Evolutionary conservation across 1,284 basidiomycete genomes (phyloP), one percentile per base, ranked within the genome.

Genomic region (Heterobasidion irregulare): DNA sequence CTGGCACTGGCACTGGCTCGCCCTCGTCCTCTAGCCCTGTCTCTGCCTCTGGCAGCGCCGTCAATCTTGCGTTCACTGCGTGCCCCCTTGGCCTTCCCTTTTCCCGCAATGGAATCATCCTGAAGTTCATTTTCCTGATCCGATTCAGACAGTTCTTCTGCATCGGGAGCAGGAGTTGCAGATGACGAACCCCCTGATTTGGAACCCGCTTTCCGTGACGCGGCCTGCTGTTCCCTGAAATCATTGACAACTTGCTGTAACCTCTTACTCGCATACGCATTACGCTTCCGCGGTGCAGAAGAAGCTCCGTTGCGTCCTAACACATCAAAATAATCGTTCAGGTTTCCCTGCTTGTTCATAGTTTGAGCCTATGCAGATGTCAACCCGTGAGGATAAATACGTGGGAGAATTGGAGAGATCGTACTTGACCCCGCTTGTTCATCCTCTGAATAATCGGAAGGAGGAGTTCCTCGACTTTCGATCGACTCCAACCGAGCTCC

Each of bases 391-490:
- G 45, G 16, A n/a, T 19, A 41, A 38, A 32, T 36, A 36, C 33
- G 38, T 41, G 38, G 12, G 12, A 41, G n/a, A 5, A 5, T 5
- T 10, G 38, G n/a, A 41, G n/a, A 41, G 16, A 9, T 60, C 71
- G 58, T 63, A 85, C 86, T 72, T 90, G 84, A 32, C 79, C 81
- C 38, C 91, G 85, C 64, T 86, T 85, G 59, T 82, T 87, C 75
- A 96, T 89, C 62, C 84, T 90, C 62, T 93, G 92, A 53, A 99
- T 94, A 60, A 99, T 93, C 6, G 97, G 97, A 43, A 96, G 75
- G 13, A 99, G 73, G 41, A 95, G 80, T 58, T 97, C 93, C 64
- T 98, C 94, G 0, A 94, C 91, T 74, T 98, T 99, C 41, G 70
- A 71, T 59, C 88, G 80, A 6, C 78, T 75, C 97, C 97, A 99